Evolutionary conservation across 2,329 filamentous ascomycete genomes (phyloP).

Genomic region (Claviceps fusiformis): DNA sequence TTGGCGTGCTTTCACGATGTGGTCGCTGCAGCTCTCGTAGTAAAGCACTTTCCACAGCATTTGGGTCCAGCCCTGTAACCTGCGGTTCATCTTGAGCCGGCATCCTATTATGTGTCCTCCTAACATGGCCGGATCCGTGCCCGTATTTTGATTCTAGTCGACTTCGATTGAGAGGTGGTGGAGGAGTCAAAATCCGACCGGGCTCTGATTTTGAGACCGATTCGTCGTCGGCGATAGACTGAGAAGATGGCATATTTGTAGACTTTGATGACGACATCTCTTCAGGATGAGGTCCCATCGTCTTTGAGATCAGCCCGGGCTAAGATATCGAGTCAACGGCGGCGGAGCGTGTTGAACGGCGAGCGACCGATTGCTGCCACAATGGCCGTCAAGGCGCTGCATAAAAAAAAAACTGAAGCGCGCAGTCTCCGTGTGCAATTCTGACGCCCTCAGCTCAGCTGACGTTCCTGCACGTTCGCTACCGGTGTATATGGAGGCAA

Average conservation of each 20-base stretch:
- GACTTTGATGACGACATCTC: constrained; percentile 14
- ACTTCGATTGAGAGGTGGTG: constrained; percentile 28
- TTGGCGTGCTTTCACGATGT: constrained; percentile 37
- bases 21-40: constrained; percentile 37
- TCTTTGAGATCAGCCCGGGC: not conserved
- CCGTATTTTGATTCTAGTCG: constrained; percentile 28
- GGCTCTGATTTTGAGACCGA: constrained; percentile 9
- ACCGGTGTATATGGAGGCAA: not conserved
- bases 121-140: constrained; percentile 19
- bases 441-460: not conserved
- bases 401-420: constrained; percentile 2
- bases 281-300: not conserved
- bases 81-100: constrained; percentile 23
- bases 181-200: constrained; percentile 29
- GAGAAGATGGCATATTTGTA: constrained; percentile 14
- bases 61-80: constrained; percentile 30
- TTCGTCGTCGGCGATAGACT: not conserved
- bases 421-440: constrained; percentile 3
- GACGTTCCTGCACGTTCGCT: not conserved
- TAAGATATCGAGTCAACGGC: constrained; percentile 6
- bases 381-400: not conserved
- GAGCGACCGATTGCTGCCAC: not conserved
- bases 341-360: constrained; percentile 11
- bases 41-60: constrained; percentile 36
- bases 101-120: constrained; percentile 21